Base-by-base conservation (phyloP, 306 rosid species). In the Vicia faba region DNA sequence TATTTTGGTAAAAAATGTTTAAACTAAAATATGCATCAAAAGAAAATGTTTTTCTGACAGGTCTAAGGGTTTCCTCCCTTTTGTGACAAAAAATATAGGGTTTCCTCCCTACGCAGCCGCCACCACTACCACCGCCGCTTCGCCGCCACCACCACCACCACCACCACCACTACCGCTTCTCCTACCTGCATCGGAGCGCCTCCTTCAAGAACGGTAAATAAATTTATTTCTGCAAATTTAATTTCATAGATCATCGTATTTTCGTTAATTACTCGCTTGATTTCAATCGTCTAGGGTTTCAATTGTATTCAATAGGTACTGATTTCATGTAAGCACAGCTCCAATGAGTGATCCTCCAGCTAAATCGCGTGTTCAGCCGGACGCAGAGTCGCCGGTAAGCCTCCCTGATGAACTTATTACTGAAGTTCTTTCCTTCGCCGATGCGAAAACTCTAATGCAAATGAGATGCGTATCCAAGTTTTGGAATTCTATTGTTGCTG, bases 321-420 rank as follows among this genome's bases (percentile, higher is more conserved):
- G 61, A 26, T 26, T 55, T 55, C 10, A 28, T 12, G 5, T 25
- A 7, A 25, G 8, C 14, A 13, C 38, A 55, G 38, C 61, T 55
- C 28, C 29, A 15, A 55, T 55, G 61, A 55, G 61, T 55, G 0
- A 12, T n/a, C 38, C 61, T 55, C 61, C 61, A 13, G 61, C 36
- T 55, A 55, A 55, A 55, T 26, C 38, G 16, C 61, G 61, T 26
- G 11, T 4, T 13, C 61, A 12, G 61, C 36, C 61, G 18, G 61
- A 26, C 19, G 38, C 8, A 0, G 38, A 13, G 36, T 13, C 5
- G 2, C 36, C 36, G 19, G 36, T 5, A 25, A 2, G 7, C 11
- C 16, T 55, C 19, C 61, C 61, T 55, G 19, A 55, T 55, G 61
- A 55, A 55, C 61, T 55, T 13, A 55, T 13, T 15, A 26, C 38